A percentile compares a stretch with the other conserved stretches of the same genome.
Evolutionary conservation across 2,329 filamentous ascomycete species (phyloP).

Genomic region (Exophiala phaeomuriformis): DNA sequence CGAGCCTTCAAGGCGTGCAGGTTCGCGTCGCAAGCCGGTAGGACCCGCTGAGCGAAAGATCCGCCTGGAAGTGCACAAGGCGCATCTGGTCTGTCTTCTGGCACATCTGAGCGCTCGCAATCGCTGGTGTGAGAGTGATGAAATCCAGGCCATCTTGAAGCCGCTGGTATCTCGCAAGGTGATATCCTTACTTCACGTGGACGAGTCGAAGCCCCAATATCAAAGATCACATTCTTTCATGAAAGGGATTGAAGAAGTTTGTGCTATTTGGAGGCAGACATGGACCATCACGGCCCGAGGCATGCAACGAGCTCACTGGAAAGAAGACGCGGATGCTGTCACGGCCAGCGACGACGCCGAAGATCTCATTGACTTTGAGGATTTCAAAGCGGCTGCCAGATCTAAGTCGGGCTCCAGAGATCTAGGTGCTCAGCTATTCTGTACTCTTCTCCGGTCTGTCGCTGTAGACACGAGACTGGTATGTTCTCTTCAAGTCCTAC

Average conservation of each 20-base stretch:
- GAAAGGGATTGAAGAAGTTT: constrained; percentile 59
- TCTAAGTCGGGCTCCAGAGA: constrained; percentile 75
- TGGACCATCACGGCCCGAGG: constrained; percentile 68
- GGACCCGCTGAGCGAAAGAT: constrained; percentile 52
- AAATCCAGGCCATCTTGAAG: constrained; percentile 60
- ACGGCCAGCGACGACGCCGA: constrained; percentile 60
- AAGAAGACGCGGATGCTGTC: constrained; percentile 56
- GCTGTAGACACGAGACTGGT: constrained; percentile 76
- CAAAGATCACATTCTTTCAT: constrained; percentile 50
- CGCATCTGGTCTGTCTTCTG: constrained; percentile 75
- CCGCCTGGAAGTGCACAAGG: constrained; percentile 74
- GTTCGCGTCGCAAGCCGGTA: constrained; percentile 44
- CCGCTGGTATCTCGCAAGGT: constrained; percentile 60
- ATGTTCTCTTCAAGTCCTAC: constrained; percentile 78
- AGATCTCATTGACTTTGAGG: constrained; percentile 58
- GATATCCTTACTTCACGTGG: constrained; percentile 61
- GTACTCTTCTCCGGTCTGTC: constrained; percentile 73
- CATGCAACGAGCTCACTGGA: constrained; percentile 66
- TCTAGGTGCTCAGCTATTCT: constrained; percentile 83
- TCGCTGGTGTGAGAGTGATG: constrained; percentile 74
- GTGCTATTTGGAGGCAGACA: constrained; percentile 28
- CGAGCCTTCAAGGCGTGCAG: constrained; percentile 8
- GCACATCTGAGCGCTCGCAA: constrained; percentile 72
- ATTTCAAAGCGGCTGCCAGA: constrained; percentile 66
- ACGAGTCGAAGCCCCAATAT: constrained; percentile 62